Conservation (phyloP, 352 stramenopile species). For the Phytophthora brassicae region DNA sequence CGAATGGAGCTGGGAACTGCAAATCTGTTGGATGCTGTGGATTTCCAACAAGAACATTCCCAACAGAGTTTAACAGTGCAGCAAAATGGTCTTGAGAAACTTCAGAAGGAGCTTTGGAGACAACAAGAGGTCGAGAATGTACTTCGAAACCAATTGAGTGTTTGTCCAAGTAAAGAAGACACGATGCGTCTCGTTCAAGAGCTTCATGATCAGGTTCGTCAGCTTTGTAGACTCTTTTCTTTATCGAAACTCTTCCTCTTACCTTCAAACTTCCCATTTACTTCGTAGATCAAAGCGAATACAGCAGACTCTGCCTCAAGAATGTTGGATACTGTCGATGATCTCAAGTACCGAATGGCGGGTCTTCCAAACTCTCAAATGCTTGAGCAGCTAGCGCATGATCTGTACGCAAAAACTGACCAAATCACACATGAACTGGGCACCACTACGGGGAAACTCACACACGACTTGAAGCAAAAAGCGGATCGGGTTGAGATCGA, state of each 20-base stretch:
- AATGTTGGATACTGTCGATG: constrained; percentile 55
- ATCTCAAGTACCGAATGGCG: constrained; percentile 47
- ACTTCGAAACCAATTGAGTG: constrained; percentile 43
- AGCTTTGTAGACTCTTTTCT: no score
- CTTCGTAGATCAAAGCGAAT: constrained; percentile 39
- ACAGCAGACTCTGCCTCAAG: constrained; percentile 39
- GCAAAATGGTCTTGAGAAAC: constrained; percentile 40
- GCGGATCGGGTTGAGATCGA: constrained; percentile 61
- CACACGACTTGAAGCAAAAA: constrained; percentile 33
- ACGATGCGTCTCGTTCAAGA: constrained; percentile 54
- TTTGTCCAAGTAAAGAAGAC: constrained; percentile 66
- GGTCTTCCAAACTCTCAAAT: constrained; percentile 51
- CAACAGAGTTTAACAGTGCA: constrained; percentile 44
- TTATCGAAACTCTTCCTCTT: background rate
- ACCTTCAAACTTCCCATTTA: background rate
- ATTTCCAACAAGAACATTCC: constrained; percentile 54
- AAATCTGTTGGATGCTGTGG: constrained; percentile 53
- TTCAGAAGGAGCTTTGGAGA: constrained; percentile 45
- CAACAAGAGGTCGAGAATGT: constrained; percentile 49
- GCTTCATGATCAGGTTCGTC: constrained; percentile 57
- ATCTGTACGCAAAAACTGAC: constrained; percentile 43
- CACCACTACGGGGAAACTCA: constrained; percentile 18
- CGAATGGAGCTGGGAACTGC: constrained; percentile 68
- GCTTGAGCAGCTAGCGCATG: constrained; percentile 40
- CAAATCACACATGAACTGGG: constrained; percentile 27